Conservation (phyloP, 306 rosid genomes). For the Cyamopsis tetragonoloba region DNA sequence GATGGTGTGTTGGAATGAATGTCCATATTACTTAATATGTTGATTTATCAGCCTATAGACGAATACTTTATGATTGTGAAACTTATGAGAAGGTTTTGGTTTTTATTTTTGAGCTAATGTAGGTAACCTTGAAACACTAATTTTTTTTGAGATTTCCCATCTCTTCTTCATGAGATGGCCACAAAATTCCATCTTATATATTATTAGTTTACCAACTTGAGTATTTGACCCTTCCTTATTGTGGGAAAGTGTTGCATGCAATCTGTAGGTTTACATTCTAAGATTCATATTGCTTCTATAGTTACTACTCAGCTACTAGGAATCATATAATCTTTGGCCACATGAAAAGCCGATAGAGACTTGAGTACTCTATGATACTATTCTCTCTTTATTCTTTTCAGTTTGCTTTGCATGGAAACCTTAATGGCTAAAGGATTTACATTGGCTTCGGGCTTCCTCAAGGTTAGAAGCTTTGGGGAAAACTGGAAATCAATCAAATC, state of each 20-base stretch:
- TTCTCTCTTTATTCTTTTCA: background rate
- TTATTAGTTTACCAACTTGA: background rate
- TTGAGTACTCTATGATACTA: background rate
- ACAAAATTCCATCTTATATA: background rate
- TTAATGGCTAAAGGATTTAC: background rate
- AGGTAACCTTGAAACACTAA: constrained; percentile 7
- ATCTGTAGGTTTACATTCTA: background rate
- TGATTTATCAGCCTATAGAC: background rate
- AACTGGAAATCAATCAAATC: background rate
- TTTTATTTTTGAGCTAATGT: background rate
- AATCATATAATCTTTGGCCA: background rate
- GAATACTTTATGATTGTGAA: constrained; percentile 5
- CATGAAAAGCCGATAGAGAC: background rate
- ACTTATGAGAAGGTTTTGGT: background rate
- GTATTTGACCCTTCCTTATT: background rate
- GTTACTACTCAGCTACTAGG: background rate
- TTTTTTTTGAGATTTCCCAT: background rate
- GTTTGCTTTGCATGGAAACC: background rate
- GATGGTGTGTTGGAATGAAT: background rate
- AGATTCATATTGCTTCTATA: background rate
- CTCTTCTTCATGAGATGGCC: background rate
- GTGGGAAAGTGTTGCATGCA: background rate
- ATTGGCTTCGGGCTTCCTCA: constrained; percentile 7
- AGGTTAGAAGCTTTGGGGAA: background rate
- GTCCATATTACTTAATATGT: background rate